A percentile compares a stretch with the other conserved stretches of the same genome.
Evolutionary conservation across 2,329 filamentous ascomycete species (phyloP).

Genomic region (Colletotrichum lini): DNA sequence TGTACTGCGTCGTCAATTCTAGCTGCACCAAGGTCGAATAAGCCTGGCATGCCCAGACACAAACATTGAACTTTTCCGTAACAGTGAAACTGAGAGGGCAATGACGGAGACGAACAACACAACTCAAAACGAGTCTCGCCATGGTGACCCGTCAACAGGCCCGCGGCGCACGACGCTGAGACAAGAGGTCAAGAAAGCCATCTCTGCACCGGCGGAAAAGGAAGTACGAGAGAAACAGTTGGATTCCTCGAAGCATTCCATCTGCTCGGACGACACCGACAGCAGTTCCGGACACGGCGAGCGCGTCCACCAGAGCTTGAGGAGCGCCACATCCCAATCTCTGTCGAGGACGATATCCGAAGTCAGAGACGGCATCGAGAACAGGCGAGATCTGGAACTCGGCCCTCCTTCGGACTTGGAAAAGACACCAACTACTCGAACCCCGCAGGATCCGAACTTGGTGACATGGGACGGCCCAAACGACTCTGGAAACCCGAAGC

Average conservation of each 20-base stretch:
- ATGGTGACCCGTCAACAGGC: neutral
- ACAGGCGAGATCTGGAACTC: constrained; percentile 54
- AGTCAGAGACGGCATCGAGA: constrained; percentile 56
- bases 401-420: constrained; percentile 46
- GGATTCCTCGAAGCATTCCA: constrained; percentile 7
- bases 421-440: constrained; percentile 40
- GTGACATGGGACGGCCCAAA: constrained; percentile 68
- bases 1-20: neutral
- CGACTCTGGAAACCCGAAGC: constrained; percentile 65
- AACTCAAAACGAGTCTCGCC: neutral
- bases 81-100: neutral
- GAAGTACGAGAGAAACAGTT: constrained; percentile 4
- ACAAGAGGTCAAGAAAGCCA: constrained; percentile 22
- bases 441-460: constrained; percentile 55
- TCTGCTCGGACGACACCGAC: constrained; percentile 18
- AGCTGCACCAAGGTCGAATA: neutral
- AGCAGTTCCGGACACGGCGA: constrained; percentile 15
- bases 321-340: constrained; percentile 17
- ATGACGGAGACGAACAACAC: constrained; percentile 5
- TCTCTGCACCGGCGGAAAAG: constrained; percentile 13
- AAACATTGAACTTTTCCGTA: neutral
- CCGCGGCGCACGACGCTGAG: constrained; percentile 24
- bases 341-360: constrained; percentile 56
- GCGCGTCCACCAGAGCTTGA: neutral
- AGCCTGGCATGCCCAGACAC: neutral